A percentile compares a stretch with the other conserved stretches of the same genome.
These are phyloP conservation scores for Epichloe typhina DNA, from an alignment of 2,329 filamentous ascomycete genomes.

Conservation along the genomic window DNA sequence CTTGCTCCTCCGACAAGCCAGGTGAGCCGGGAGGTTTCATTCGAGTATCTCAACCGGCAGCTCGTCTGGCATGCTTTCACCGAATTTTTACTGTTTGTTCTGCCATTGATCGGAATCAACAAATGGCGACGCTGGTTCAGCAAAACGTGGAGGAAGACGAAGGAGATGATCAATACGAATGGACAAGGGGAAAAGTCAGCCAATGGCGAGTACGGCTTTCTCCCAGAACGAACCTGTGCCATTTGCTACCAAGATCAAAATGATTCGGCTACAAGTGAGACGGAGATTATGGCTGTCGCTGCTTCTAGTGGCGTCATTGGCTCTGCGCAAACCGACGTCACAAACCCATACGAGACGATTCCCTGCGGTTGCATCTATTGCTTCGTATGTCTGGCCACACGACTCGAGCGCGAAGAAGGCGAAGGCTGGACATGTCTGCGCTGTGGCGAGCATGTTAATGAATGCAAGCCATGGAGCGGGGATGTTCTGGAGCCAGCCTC, in stretches of 20 bases:
- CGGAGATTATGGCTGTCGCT: conserved; percentile 59
- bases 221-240: conserved; percentile 88
- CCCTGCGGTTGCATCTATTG: conserved; percentile 91
- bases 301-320: conserved; percentile 68
- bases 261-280: conserved; percentile 54
- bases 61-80: conserved; percentile 99
- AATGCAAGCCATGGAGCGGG: conserved; percentile 83
- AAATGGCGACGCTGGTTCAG: conserved; percentile 86
- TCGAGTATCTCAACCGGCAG: conserved; percentile 94
- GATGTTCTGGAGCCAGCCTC: conserved; percentile 60
- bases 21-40: conserved; percentile 82
- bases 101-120: conserved; percentile 92
- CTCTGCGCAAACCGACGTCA: conserved; percentile 82
- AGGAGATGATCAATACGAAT: conserved; percentile 44
- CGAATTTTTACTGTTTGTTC: conserved; percentile 89
- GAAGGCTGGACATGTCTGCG: conserved; percentile 87
- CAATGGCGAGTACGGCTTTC: conserved; percentile 65
- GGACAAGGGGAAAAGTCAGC: conserved; percentile 35
- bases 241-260: conserved; percentile 97
- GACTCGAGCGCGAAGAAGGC: conserved; percentile 82
- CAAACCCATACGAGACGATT: conserved; percentile 86
- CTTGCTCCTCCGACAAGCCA: conserved; percentile 76
- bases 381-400: conserved; percentile 85
- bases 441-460: conserved; percentile 70
- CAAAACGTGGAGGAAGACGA: conserved; percentile 72